phyloP scores from a whole-genome alignment of 371 early-diverging fungal genomes.

The Rhizopus stolonifer region DNA sequence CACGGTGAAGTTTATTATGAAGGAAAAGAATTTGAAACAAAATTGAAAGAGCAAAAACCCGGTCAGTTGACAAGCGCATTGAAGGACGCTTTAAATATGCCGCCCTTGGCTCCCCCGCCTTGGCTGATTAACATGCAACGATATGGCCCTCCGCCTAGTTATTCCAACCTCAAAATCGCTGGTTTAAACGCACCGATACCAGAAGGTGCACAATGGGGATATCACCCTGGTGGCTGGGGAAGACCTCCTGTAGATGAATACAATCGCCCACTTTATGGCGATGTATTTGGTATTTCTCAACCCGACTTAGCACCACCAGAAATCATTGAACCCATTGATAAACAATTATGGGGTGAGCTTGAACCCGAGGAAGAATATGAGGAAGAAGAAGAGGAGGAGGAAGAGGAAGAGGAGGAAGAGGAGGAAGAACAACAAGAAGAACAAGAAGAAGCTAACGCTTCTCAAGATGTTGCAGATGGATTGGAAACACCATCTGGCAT shows the following conservation, averaged over 20 bases:
- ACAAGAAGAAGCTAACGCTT: conserved; percentile 31
- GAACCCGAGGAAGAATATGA: conserved; percentile 71
- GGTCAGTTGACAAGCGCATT: conserved; percentile 89
- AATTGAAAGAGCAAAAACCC: conserved; percentile 85
- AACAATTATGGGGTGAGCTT: conserved; percentile 82
- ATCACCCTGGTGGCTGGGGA: conserved; percentile 98
- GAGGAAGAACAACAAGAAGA: conserved; percentile 50
- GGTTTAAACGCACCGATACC: conserved; percentile 98
- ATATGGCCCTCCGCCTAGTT: conserved; percentile 96
- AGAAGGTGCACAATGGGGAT: conserved; percentile 98
- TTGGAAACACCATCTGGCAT: conserved; percentile 89
- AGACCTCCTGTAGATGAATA: conserved; percentile 96
- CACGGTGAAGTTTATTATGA: conserved; percentile 96
- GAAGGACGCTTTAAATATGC: conserved; percentile 86
- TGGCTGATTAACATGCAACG: conserved; percentile 99
- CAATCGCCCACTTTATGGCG: conserved; percentile 93
- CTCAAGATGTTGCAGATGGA: conserved; percentile 60
- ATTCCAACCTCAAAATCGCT: conserved; percentile 91
- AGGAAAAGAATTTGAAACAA: conserved; percentile 95
- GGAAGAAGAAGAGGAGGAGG: conserved; percentile 58
- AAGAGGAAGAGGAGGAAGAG: conserved; percentile 65
- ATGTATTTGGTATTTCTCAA: conserved; percentile 81
- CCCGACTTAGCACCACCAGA: conserved; percentile 47
- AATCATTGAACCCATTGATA: conserved; percentile 70
- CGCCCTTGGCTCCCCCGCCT: conserved; percentile 94